Evolutionary conservation across 805 yeast genomes (phyloP).

Genomic region (Kurtzmaniella cleridarum): DNA sequence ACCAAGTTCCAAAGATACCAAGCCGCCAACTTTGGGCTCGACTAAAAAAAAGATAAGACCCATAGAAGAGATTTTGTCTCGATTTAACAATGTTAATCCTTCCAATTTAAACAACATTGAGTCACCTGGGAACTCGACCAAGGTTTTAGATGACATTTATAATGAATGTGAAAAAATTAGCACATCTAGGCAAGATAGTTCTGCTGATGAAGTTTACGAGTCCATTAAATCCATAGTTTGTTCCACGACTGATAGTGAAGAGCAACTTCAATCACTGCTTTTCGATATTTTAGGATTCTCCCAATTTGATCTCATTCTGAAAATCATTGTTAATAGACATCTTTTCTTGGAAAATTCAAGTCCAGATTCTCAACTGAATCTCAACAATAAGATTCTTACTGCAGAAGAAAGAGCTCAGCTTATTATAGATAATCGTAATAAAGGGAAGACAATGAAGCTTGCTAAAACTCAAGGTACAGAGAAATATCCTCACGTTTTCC

Average conservation of each 20-base stretch:
- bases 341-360: constrained; percentile 5
- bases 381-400: constrained; percentile 28
- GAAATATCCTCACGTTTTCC: constrained; percentile 83
- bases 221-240: constrained; percentile 27
- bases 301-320: constrained; percentile 72
- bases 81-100: neutral
- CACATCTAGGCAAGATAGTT: constrained; percentile 24
- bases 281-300: constrained; percentile 84
- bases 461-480: constrained; percentile 42
- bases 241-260: constrained; percentile 38
- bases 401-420: constrained; percentile 52
- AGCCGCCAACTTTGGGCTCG: neutral
- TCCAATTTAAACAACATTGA: constrained; percentile 3
- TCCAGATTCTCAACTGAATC: constrained; percentile 7
- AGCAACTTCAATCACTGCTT: constrained; percentile 62
- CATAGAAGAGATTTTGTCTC: neutral
- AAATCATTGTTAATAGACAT: constrained; percentile 45
- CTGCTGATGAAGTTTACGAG: constrained; percentile 18
- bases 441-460: constrained; percentile 44
- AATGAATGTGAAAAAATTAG: constrained; percentile 30
- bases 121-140: constrained; percentile 1
- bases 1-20: constrained; percentile 4
- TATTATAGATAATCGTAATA: constrained; percentile 44
- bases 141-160: constrained; percentile 17
- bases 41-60: neutral